phyloP scores from a whole-genome alignment of 129 eudicot genomes.

The Tanacetum coccineum region DNA sequence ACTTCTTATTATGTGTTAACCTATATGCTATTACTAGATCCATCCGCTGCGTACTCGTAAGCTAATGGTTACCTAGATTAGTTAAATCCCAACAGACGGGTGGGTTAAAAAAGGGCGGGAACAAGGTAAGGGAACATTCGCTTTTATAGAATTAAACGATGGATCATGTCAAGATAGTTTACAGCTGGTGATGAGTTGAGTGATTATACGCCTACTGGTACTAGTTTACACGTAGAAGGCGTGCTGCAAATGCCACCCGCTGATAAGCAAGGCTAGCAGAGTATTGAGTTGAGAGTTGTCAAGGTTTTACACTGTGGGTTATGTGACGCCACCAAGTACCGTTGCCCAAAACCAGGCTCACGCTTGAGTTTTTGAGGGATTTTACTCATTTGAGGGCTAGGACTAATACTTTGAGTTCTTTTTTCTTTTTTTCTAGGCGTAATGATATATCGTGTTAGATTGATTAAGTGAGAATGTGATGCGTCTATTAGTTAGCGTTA shows the following conservation, averaged over 20 bases:
- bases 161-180: conserved; percentile 84
- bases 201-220: conserved; percentile 58
- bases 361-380: conserved; percentile 76
- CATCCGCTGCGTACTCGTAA: no score
- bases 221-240: conserved; percentile 71
- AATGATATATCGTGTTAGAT: no score
- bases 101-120: no score
- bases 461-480: no score
- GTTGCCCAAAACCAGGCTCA: conserved; percentile 60
- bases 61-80: no score
- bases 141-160: conserved; percentile 77
- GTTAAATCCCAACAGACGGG: no score
- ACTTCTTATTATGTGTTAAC: no score
- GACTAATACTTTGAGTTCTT: conserved; percentile 48
- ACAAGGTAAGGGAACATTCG: conserved; percentile 78
- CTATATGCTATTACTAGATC: no score
- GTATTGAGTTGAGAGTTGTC: conserved; percentile 60
- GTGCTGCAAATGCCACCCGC: conserved; percentile 66
- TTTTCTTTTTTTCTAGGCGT: no score
- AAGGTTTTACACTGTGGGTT: conserved; percentile 34
- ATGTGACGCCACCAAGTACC: conserved; percentile 46
- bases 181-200: conserved; percentile 57
- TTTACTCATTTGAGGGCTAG: conserved; percentile 73
- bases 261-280: conserved; percentile 54
- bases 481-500: no score